Percentiles rank a stretch among this genome's conserved stretches.
These are phyloP conservation scores for Colletotrichum endophyticum DNA, from an alignment of 2,329 filamentous ascomycete species.

Conservation along the genomic window DNA sequence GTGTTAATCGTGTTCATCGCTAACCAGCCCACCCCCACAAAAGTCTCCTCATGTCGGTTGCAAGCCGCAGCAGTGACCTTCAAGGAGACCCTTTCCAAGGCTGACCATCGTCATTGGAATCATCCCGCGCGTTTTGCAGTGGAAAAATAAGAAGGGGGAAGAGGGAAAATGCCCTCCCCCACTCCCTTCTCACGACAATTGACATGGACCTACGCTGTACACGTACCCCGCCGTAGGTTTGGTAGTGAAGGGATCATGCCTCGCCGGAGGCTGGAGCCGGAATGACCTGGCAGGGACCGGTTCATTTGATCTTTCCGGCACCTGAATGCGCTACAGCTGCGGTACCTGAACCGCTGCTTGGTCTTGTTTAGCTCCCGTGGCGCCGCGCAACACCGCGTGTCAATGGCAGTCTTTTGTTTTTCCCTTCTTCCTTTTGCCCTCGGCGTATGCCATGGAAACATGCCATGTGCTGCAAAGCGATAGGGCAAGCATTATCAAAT, in stretches of 20 bases:
- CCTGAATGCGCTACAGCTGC: neutral
- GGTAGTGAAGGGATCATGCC: neutral
- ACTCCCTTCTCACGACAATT: neutral
- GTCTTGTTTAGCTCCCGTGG: neutral
- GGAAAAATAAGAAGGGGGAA: neutral
- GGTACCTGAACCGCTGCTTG: neutral
- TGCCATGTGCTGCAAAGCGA: neutral
- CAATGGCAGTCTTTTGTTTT: neutral
- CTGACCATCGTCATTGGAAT: neutral
- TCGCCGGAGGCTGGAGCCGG: neutral
- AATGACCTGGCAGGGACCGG: neutral
- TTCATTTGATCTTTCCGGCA: slow-evolving; percentile 1
- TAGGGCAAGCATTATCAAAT: neutral
- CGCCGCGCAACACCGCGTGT: neutral
- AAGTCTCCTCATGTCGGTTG: neutral
- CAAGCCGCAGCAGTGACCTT: neutral
- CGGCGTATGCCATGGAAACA: neutral
- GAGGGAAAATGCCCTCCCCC: neutral
- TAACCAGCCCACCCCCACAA: neutral
- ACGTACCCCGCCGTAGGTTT: neutral
- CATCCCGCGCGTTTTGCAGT: neutral
- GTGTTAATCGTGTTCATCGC: neutral
- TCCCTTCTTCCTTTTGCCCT: neutral
- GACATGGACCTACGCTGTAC: neutral
- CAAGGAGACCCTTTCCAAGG: neutral